Percentiles rank a stretch among this genome's conserved stretches.
phyloP scores from a whole-genome alignment of 2,329 filamentous ascomycete genomes.

The Colletotrichum liaoningense region DNA sequence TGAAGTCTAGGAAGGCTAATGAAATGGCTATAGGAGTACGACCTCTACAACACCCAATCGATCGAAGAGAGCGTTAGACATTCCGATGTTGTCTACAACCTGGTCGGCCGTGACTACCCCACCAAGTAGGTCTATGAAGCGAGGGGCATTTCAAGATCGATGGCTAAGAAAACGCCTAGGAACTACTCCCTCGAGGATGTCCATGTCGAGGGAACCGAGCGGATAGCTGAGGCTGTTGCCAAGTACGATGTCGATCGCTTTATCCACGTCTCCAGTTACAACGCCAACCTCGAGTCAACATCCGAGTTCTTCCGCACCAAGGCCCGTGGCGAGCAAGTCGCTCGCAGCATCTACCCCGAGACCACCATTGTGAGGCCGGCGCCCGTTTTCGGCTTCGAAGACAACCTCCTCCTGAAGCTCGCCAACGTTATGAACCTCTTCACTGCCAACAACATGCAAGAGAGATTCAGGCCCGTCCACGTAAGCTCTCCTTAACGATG shows the following conservation, averaged over 20 bases:
- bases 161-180: slow-evolving; percentile 60
- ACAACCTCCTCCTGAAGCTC: slow-evolving; percentile 88
- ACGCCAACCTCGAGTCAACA: slow-evolving; percentile 81
- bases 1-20: slow-evolving; percentile 5
- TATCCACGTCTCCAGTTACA: slow-evolving; percentile 97
- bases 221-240: slow-evolving; percentile 92
- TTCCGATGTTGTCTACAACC: slow-evolving; percentile 97
- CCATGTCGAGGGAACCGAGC: slow-evolving; percentile 90
- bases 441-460: slow-evolving; percentile 92
- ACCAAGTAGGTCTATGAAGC: slow-evolving; percentile 77
- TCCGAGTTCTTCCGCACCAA: slow-evolving; percentile 95
- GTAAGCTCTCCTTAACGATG: slow-evolving; percentile 58
- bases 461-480: slow-evolving; percentile 92
- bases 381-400: slow-evolving; percentile 94
- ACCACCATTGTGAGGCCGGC: slow-evolving; percentile 96
- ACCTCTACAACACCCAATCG: slow-evolving; percentile 92
- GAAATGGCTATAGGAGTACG: slow-evolving; percentile 77
- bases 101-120: slow-evolving; percentile 93
- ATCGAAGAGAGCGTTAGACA: slow-evolving; percentile 97
- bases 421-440: slow-evolving; percentile 84
- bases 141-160: background rate
- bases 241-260: slow-evolving; percentile 99
- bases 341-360: slow-evolving; percentile 91
- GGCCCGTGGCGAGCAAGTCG: slow-evolving; percentile 84
- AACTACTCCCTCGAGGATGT: slow-evolving; percentile 96